A percentile compares a stretch with the other conserved stretches of the same genome.
Conservation (phyloP, 768 basidiomycete species). For the Rhodotorula babjevae region DNA sequence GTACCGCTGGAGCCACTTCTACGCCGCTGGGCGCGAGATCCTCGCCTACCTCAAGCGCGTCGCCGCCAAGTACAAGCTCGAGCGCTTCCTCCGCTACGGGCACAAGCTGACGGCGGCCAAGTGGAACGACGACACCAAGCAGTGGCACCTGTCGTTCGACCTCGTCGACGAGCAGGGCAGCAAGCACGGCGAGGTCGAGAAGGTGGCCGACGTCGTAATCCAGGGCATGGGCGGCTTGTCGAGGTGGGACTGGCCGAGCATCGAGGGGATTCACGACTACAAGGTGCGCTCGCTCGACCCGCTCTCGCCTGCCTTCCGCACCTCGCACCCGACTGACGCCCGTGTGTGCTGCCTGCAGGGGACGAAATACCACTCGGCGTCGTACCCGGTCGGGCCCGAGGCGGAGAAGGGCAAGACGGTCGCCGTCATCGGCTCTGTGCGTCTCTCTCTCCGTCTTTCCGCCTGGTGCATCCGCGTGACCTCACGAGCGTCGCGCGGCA, state of each 20-base stretch:
- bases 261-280: slow-evolving; percentile 58
- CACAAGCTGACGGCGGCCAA: slow-evolving; percentile 49
- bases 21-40: slow-evolving; percentile 52
- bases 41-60: slow-evolving; percentile 54
- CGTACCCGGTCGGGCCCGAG: slow-evolving; percentile 52
- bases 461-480: too few relatives aligned
- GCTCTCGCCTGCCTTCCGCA: too few relatives aligned
- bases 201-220: slow-evolving; percentile 58
- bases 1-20: slow-evolving; percentile 34
- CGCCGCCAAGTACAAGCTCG: slow-evolving; percentile 36
- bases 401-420: slow-evolving; percentile 42
- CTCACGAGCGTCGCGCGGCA: too few relatives aligned
- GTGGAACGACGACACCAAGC: slow-evolving; percentile 55
- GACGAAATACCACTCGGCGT: slow-evolving; percentile 60
- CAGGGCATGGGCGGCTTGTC: slow-evolving; percentile 55
- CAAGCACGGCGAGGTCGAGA: slow-evolving; percentile 49
- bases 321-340: too few relatives aligned
- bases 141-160: slow-evolving; percentile 55
- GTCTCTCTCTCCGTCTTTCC: background rate
- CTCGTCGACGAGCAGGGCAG: slow-evolving; percentile 46
- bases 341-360: slow-evolving; percentile 46
- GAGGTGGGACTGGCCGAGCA: slow-evolving; percentile 65
- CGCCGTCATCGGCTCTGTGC: slow-evolving; percentile 43
- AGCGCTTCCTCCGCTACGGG: slow-evolving; percentile 33
- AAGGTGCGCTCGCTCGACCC: slow-evolving; percentile 35